Evolutionary conservation across 345 rosid species (phyloP), one percentile per base, ranked within the genome.

Genomic region (Lepidium didymum): DNA sequence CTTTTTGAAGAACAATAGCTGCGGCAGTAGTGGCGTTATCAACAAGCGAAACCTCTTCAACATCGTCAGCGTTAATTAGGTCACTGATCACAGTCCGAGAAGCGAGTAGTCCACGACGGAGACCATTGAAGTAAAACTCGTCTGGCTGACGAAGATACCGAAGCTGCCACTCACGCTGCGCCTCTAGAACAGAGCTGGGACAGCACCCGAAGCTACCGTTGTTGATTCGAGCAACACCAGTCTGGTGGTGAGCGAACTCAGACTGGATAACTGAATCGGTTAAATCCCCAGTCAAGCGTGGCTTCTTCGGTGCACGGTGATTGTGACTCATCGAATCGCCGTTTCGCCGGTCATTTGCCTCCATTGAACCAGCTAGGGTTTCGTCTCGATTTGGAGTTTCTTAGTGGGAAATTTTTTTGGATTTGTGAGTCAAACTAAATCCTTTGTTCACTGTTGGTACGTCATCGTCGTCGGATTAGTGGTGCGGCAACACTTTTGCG

Each of bases 171-270:
- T 65, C 64, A 16, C 81, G 78, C 55, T 86, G 90, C 5, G 78
- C 76, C 5, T 72, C 83, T 18, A 89, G 83, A 7, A 89, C 83
- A 7, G 92, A 87, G 34, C 80, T 52, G 2, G 92, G 96, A 40
- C 92, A 89, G 75, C 92, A 79, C 3, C 96, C 96, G 75, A 82
- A 89, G 80, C 96, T 89, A 16, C 92, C 96, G 82, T 87, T 89
- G 75, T 89, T 89, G 76, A 89, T 81, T 43, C 90, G 71, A 15
- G 90, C 86, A 7, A 87, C 50, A 37, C 78, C 81, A 11, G 75
- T 67, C 4, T 74, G 77, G 80, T 89, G 96, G 84, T 89, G 96
- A 34, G 96, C 76, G 84, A 89, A 89, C 75, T 89, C 89, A 16
- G 78, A 76, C 16, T 33, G 72, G 72, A 89, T 84, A 69, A 84